Conservation (phyloP, 805 yeast species). For the Yamadazyma kitorensis region DNA sequence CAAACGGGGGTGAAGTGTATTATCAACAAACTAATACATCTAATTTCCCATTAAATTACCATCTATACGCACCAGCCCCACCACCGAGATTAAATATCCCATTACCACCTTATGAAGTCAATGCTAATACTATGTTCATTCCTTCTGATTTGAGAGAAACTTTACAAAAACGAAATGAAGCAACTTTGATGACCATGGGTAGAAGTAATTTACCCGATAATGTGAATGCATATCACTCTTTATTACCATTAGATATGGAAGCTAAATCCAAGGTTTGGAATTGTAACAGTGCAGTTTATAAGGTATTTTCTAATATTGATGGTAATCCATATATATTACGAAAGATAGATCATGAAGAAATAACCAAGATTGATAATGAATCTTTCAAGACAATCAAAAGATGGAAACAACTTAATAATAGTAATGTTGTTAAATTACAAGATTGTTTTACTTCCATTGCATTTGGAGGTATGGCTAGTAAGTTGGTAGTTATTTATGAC, state of each 20-base stretch:
- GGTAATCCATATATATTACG: conserved; percentile 77
- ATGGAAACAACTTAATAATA: conserved; percentile 58
- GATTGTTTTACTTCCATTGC: conserved; percentile 87
- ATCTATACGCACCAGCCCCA: conserved; percentile 86
- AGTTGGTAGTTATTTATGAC: conserved; percentile 78
- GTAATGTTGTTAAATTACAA: conserved; percentile 62
- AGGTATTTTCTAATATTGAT: conserved; percentile 74
- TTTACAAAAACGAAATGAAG: conserved; percentile 73
- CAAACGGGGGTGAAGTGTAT: conserved; percentile 20
- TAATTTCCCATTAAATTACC: conserved; percentile 66
- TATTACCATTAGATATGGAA: conserved; percentile 72
- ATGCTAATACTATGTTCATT: conserved; percentile 66
- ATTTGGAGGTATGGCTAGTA: conserved; percentile 64
- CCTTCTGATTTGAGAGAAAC: conserved; percentile 69
- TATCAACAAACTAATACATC: conserved; percentile 14
- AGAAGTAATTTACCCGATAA: conserved; percentile 52
- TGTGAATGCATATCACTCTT: conserved; percentile 67
- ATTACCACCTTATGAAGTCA: conserved; percentile 68
- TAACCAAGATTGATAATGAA: conserved; percentile 38
- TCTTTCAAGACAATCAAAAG: conserved; percentile 58
- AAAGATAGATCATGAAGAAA: conserved; percentile 51
- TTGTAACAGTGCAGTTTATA: conserved; percentile 62
- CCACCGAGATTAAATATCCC: conserved; percentile 66
- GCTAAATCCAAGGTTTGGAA: conserved; percentile 43
- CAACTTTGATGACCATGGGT: conserved; percentile 66